A percentile compares a stretch with the other conserved stretches of the same genome.
Conservation (phyloP, 2,329 filamentous ascomycete genomes). For the Nemania sp. region DNA sequence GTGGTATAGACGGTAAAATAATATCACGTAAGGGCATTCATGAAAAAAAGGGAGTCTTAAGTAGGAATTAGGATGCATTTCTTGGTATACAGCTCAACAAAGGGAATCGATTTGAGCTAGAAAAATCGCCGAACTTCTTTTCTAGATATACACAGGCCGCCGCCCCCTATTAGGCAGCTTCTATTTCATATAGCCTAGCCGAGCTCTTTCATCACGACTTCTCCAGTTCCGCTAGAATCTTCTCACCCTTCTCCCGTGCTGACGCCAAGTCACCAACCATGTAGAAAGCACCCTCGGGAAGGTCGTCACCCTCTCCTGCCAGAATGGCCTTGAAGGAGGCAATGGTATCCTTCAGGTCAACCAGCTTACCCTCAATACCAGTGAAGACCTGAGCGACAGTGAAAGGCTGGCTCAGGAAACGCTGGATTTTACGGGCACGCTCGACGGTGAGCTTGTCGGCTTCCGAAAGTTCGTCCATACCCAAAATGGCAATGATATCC, state of each 20-base stretch:
- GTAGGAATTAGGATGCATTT: conserved; percentile 41
- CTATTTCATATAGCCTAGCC: conserved; percentile 41
- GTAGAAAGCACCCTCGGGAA: conserved; percentile 94
- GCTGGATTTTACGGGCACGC: conserved; percentile 99
- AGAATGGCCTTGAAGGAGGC: conserved; percentile 96
- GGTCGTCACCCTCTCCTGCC: conserved; percentile 89
- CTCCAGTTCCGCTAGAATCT: conserved; percentile 97
- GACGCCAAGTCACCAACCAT: conserved; percentile 97
- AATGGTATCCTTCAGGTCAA: conserved; percentile 99
- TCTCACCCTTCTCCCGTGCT: conserved; percentile 95
- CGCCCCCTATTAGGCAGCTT: conserved; percentile 40
- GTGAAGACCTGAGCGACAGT: conserved; percentile 84
- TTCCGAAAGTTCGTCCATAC: conserved; percentile 99
- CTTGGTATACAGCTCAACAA: conserved; percentile 67
- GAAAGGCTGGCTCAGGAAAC: conserved; percentile 99
- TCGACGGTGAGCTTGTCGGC: conserved; percentile 99
- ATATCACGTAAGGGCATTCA: too few relatives aligned
- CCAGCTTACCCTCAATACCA: conserved; percentile 92
- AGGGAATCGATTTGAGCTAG: conserved; percentile 60
- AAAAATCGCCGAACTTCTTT: conserved; percentile 54
- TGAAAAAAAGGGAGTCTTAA: too few relatives aligned
- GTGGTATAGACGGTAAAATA: too few relatives aligned
- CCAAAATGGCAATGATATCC: conserved; percentile 99
- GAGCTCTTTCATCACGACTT: conserved; percentile 52
- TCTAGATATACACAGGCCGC: conserved; percentile 63